Evolutionary conservation across 2,329 filamentous ascomycete genomes (phyloP).

Genomic region (Neonectria hederae): DNA sequence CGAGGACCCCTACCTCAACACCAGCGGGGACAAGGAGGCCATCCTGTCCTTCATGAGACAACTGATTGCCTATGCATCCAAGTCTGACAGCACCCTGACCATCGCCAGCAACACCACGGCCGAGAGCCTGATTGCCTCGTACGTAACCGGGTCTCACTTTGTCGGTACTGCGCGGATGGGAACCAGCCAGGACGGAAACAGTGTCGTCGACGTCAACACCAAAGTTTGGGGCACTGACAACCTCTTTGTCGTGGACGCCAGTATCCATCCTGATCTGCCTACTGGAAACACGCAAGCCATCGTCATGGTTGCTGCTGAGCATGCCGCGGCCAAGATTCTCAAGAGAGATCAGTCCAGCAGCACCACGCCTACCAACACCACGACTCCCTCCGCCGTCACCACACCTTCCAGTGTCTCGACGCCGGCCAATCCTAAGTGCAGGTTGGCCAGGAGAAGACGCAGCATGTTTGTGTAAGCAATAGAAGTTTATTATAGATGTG

Average conservation of each 20-base stretch:
- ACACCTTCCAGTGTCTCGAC: not conserved
- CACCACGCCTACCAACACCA: not conserved
- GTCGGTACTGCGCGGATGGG: constrained; percentile 71
- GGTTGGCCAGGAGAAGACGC: not conserved
- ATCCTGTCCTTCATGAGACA: constrained; percentile 62
- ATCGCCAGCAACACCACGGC: constrained; percentile 59
- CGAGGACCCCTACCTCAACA: constrained; percentile 49
- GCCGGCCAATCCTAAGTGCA: not conserved
- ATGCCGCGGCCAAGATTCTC: constrained; percentile 55
- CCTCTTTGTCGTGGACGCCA: constrained; percentile 73
- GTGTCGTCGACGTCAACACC: constrained; percentile 71
- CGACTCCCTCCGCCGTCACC: not conserved
- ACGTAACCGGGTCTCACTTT: constrained; percentile 61
- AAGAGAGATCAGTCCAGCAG: not conserved
- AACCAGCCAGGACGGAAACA: constrained; percentile 59
- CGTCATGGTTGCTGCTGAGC: constrained; percentile 72
- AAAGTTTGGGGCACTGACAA: constrained; percentile 75
- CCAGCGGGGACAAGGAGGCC: constrained; percentile 49
- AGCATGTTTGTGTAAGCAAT: not conserved
- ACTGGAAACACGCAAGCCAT: constrained; percentile 74
- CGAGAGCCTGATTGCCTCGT: constrained; percentile 63
- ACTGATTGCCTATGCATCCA: constrained; percentile 71
- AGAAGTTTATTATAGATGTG: not conserved
- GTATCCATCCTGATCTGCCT: constrained; percentile 74
- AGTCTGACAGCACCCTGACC: constrained; percentile 64